Conservation (phyloP, 2,329 filamentous ascomycete genomes). For the Nemania abortiva region DNA sequence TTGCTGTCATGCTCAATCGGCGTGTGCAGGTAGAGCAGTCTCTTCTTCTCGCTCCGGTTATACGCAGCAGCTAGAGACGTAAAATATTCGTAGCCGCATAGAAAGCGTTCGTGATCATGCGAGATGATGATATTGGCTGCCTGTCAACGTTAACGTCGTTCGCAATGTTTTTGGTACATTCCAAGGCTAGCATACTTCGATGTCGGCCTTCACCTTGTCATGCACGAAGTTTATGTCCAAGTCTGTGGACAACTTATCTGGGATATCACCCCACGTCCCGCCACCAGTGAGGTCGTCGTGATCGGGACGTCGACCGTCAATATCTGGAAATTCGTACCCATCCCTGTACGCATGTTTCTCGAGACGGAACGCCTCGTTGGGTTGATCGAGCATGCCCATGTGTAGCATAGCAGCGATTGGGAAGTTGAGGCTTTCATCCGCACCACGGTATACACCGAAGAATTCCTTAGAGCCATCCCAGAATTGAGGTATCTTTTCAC, state of each 20-base stretch:
- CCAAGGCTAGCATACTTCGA: not conserved
- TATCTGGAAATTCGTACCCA: conserved; percentile 4
- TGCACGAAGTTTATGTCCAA: not conserved
- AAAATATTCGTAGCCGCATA: conserved; percentile 11
- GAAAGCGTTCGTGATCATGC: not conserved
- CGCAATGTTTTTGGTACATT: not conserved
- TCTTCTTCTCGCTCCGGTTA: conserved; percentile 2
- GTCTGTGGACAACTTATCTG: conserved; percentile 1
- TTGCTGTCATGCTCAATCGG: conserved; percentile 8
- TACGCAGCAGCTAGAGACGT: conserved; percentile 1
- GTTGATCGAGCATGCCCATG: conserved; percentile 8
- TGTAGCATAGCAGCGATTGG: conserved; percentile 2
- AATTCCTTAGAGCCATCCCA: not conserved
- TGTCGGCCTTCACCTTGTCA: not conserved
- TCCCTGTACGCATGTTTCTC: conserved; percentile 5
- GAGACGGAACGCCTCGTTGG: conserved; percentile 1
- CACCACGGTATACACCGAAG: conserved; percentile 1
- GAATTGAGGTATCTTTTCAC: not conserved
- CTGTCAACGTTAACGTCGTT: not conserved
- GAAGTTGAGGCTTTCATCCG: not conserved
- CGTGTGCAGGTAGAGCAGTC: conserved; percentile 1
- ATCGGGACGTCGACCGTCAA: not conserved
- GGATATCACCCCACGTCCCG: not conserved
- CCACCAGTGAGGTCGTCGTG: not conserved
- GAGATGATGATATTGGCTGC: not conserved